phyloP scores from a whole-genome alignment of 768 basidiomycete genomes.

The Auricularia sp. region DNA sequence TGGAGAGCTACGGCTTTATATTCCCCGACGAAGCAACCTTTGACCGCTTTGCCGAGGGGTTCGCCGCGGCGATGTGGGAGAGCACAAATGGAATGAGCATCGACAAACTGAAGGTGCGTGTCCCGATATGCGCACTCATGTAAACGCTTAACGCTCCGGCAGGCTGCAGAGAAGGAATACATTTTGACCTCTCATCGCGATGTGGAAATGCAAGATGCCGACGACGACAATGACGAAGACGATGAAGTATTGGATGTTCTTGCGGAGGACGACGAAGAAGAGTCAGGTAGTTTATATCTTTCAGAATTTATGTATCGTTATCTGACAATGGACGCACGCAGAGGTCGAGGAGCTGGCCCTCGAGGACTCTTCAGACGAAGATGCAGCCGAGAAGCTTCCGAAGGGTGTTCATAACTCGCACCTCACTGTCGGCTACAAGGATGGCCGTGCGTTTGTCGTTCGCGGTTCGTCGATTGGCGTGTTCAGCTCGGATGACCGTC shows the following conservation, averaged over 20 bases:
- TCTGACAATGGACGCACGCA: slow-evolving; percentile 7
- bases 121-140: background rate
- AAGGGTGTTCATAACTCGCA: slow-evolving; percentile 71
- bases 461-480: slow-evolving; percentile 88
- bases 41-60: slow-evolving; percentile 46
- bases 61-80: slow-evolving; percentile 75
- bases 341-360: slow-evolving; percentile 8
- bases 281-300: slow-evolving; percentile 14
- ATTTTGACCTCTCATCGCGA: slow-evolving; percentile 71
- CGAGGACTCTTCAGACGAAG: slow-evolving; percentile 21
- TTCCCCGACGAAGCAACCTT: slow-evolving; percentile 53
- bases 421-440: slow-evolving; percentile 89
- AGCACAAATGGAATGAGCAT: slow-evolving; percentile 61
- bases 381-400: slow-evolving; percentile 33
- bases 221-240: slow-evolving; percentile 63
- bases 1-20: slow-evolving; percentile 68
- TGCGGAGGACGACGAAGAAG: slow-evolving; percentile 26
- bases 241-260: slow-evolving; percentile 55
- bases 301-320: background rate
- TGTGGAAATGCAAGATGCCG: slow-evolving; percentile 76
- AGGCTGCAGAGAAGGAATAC: slow-evolving; percentile 84
- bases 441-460: slow-evolving; percentile 88
- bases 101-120: slow-evolving; percentile 68
- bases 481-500: slow-evolving; percentile 58
- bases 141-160: slow-evolving; percentile 1